Conservation (phyloP, 1,284 basidiomycete species). For the Cystobasidium slooffiae region DNA sequence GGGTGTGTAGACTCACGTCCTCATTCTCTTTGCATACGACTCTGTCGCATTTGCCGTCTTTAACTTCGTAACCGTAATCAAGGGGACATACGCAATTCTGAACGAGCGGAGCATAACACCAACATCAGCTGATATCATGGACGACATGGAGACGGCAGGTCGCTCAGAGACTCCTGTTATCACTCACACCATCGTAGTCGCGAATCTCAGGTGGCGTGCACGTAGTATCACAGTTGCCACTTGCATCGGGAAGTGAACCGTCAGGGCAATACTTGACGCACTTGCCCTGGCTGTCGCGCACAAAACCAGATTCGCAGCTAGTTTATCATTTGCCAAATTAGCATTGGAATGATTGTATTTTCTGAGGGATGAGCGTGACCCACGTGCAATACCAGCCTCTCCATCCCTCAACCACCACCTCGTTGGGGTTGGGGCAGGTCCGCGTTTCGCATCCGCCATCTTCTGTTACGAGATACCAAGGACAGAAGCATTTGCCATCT, state of each 20-base stretch:
- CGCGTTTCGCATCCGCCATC: neutral
- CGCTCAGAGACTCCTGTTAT: neutral
- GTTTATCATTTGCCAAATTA: neutral
- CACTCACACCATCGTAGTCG: constrained; percentile 24
- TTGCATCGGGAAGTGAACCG: constrained; percentile 1
- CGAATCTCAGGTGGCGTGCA: constrained; percentile 11
- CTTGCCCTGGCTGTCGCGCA: neutral
- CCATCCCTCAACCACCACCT: constrained; percentile 3
- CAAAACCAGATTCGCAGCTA: too few relatives aligned
- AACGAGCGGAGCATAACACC: too few relatives aligned
- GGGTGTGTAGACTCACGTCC: neutral
- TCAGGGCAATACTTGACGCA: neutral
- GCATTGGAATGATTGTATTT: neutral
- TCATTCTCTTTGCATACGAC: neutral
- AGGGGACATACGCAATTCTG: constrained; percentile 9
- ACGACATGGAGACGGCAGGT: too few relatives aligned
- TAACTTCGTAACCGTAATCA: constrained; percentile 8
- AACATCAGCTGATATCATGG: too few relatives aligned
- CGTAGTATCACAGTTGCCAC: constrained; percentile 2
- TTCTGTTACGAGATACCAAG: constrained; percentile 3
- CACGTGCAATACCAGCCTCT: constrained; percentile 25
- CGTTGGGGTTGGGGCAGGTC: neutral
- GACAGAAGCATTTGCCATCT: constrained; percentile 24
- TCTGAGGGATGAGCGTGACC: neutral
- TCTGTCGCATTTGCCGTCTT: constrained; percentile 2